Evolutionary conservation across 2,329 filamentous ascomycete genomes (phyloP), one percentile per base, ranked within the genome.

Genomic region (Capronia americana): DNA sequence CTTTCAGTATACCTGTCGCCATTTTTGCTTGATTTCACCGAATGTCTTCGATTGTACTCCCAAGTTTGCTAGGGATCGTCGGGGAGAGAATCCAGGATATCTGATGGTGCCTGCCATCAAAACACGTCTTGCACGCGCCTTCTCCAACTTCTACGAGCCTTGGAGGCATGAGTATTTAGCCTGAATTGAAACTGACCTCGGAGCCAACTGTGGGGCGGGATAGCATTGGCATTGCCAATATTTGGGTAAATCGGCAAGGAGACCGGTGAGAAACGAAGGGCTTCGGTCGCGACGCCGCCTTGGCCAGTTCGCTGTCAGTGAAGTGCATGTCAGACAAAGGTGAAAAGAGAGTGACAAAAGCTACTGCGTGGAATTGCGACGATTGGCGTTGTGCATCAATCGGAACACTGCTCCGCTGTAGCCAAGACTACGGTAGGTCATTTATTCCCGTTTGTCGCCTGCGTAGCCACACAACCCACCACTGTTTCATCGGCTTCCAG

Each of bases 1-100:
- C 80, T 61, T 74, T 77, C 4, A 83, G 74, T 26, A 82, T 78
- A 46, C 68, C 68, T n/a, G 68, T 63, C 41, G 65, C 60, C 68
- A 70, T 70, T 26, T 6, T 41, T 10, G 10, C n/a, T n/a, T 32
- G 30, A 14, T 60, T 34, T 12, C 34, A 41, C n/a, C 44, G 30
- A 41, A 23, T 34, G 23, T 24, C 12, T 8, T 30, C 17, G 23
- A 50, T 51, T 20, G 38, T 53, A 54, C 11, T 20, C 17, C 14
- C 38, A n/a, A n/a, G 38, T 17, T 44, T 44, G 38, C 38, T 44
- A n/a, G 38, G 17, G 17, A 20, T 17, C 14, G n/a, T 7, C 17
- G 38, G 20, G n/a, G 38, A n/a, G 17, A 44, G 38, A 44, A 8
- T 44, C 8, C 38, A n/a, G 38, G 8, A 3, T 17, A 44, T n/a